Percentiles rank a stretch among this genome's conserved stretches.
Conservation (phyloP, 352 stramenopile species). For the Blastocystis sp. region DNA sequence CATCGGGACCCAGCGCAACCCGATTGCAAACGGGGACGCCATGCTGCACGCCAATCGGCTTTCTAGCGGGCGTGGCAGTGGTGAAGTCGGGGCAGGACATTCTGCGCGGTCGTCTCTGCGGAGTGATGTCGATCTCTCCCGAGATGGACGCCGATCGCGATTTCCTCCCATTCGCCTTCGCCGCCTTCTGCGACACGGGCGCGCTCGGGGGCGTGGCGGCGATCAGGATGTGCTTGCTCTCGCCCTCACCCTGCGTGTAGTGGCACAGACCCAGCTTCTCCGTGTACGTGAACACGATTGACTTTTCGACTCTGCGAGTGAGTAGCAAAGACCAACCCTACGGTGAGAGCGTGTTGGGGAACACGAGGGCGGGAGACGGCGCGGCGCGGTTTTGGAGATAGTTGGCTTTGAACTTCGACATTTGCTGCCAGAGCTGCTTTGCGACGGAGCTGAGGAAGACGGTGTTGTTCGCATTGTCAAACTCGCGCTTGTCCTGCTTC, state of each 20-base stretch:
- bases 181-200: background rate
- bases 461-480: constrained; percentile 12
- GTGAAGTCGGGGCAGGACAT: constrained; percentile 24
- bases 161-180: background rate
- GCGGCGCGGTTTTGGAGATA: constrained; percentile 6
- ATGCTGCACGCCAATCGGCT: background rate
- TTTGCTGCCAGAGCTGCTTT: constrained; percentile 51
- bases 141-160: background rate
- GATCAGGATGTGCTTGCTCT: constrained; percentile 44
- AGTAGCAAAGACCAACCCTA: background rate
- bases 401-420: constrained; percentile 28
- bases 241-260: constrained; percentile 41
- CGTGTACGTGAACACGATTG: constrained; percentile 65
- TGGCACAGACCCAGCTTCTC: constrained; percentile 66
- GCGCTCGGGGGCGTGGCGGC: constrained; percentile 22
- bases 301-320: constrained; percentile 44
- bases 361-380: constrained; percentile 16
- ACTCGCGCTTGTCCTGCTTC: constrained; percentile 27
- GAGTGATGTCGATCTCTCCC: background rate
- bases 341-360: constrained; percentile 38
- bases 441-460: constrained; percentile 15
- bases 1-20: background rate
- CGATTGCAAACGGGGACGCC: background rate
- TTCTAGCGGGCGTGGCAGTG: background rate
- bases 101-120: background rate